These are phyloP conservation scores for Forsythia suspensa DNA, from an alignment of 257 asterid species.

Conservation along the genomic window DNA sequence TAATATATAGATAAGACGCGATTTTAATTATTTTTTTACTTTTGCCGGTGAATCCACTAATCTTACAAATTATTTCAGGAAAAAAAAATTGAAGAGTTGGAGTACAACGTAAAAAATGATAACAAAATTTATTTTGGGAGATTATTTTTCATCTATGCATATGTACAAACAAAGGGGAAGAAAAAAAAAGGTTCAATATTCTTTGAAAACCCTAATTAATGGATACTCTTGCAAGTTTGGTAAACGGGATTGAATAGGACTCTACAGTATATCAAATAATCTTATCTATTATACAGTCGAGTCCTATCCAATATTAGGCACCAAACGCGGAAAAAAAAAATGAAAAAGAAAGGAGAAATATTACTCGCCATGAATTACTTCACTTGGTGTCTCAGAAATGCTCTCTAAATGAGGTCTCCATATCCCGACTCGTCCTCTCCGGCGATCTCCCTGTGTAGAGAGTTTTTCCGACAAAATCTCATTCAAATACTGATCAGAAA, in stretches of 20 bases:
- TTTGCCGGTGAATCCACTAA: neutral
- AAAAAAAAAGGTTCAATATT: neutral
- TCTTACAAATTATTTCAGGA: too few species aligned
- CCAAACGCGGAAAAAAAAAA: slow-evolving; percentile 10
- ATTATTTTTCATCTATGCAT: slow-evolving; percentile 12
- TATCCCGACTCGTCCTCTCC: slow-evolving; percentile 77
- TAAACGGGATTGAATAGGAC: neutral
- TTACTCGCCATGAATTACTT: slow-evolving; percentile 23
- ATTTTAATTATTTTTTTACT: too few species aligned
- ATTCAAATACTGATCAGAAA: slow-evolving; percentile 68
- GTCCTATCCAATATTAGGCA: slow-evolving; percentile 35
- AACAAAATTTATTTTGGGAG: neutral
- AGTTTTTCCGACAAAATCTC: slow-evolving; percentile 78
- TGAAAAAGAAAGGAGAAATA: neutral
- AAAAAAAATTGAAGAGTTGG: neutral
- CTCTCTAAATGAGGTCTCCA: slow-evolving; percentile 96
- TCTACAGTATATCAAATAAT: neutral
- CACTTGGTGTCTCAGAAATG: slow-evolving; percentile 69
- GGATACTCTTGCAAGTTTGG: neutral
- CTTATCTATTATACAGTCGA: slow-evolving; percentile 15
- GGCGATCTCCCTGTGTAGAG: slow-evolving; percentile 66
- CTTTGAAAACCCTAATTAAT: neutral
- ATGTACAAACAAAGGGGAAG: slow-evolving; percentile 30
- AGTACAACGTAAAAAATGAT: neutral
- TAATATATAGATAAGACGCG: too few species aligned